Evolutionary conservation across 768 basidiomycete species (phyloP).

Genomic region (Naganishia kalamii): DNA sequence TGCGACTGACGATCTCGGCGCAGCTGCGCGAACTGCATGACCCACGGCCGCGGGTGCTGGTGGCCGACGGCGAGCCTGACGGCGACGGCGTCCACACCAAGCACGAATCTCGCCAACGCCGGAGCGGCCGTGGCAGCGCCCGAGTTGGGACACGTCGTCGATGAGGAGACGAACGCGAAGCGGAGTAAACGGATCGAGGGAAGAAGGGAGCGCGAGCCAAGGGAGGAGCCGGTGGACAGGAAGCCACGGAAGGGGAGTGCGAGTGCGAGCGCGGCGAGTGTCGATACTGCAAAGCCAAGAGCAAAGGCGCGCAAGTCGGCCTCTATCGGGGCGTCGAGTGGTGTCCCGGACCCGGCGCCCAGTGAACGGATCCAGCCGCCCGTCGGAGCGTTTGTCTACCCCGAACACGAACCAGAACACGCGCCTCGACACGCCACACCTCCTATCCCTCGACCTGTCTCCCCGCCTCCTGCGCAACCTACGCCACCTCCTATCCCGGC

Average conservation of each 20-base stretch:
- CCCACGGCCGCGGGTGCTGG: background rate
- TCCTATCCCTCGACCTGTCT: too few species aligned
- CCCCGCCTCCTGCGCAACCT: too few species aligned
- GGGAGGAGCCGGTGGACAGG: background rate
- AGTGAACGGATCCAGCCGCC: too few species aligned
- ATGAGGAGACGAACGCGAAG: background rate
- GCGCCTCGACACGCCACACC: too few species aligned
- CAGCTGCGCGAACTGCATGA: conserved; percentile 10
- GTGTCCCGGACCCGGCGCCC: too few species aligned
- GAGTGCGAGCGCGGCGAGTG: background rate
- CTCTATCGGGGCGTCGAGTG: too few species aligned
- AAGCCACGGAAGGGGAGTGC: background rate
- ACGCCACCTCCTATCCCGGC: too few species aligned
- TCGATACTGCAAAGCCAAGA: background rate
- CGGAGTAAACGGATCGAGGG: background rate
- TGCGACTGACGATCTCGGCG: too few species aligned
- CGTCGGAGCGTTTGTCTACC: too few species aligned
- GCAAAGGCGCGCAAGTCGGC: background rate
- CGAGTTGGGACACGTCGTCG: background rate
- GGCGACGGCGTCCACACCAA: too few species aligned
- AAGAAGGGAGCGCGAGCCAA: background rate
- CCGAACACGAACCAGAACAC: too few species aligned
- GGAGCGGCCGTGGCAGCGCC: background rate
- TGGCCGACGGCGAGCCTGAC: conserved; percentile 7
- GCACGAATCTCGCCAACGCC: too few species aligned